Evolutionary conservation across 768 basidiomycete species (phyloP).

Genomic region (Rhizopogon salebrosus): DNA sequence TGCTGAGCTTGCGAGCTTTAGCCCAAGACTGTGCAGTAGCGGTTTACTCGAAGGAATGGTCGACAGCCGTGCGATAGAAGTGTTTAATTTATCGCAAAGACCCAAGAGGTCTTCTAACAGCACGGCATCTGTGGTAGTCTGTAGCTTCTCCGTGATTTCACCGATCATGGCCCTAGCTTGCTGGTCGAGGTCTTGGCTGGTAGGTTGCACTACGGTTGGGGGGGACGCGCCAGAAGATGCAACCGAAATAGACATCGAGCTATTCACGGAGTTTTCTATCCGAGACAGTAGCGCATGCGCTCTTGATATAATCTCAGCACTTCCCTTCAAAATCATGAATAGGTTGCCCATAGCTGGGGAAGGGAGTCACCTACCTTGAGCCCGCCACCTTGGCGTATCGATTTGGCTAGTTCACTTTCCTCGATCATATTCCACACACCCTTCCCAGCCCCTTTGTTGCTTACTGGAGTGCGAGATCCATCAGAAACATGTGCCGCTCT

Average conservation of each 20-base stretch:
- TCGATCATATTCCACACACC: constrained; percentile 85
- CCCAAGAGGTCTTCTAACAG: constrained; percentile 63
- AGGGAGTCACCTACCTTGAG: constrained; percentile 49
- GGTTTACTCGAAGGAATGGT: constrained; percentile 33
- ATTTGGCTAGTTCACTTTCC: constrained; percentile 75
- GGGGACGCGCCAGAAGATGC: constrained; percentile 1
- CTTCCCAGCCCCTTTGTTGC: constrained; percentile 54
- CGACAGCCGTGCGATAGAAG: constrained; percentile 46
- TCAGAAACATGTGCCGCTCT: constrained; percentile 17
- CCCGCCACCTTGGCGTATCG: constrained; percentile 46
- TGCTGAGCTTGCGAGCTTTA: constrained; percentile 27
- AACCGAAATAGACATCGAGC: background rate
- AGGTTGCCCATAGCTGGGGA: background rate
- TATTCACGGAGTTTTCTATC: constrained; percentile 28
- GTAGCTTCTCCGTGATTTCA: constrained; percentile 48
- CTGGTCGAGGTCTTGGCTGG: constrained; percentile 35
- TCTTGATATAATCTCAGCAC: constrained; percentile 15
- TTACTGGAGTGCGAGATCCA: constrained; percentile 20
- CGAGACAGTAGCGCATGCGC: constrained; percentile 38
- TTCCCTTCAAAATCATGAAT: background rate
- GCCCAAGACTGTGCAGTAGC: constrained; percentile 40
- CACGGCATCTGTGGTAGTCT: constrained; percentile 48
- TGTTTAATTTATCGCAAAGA: constrained; percentile 68
- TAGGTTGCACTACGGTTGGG: constrained; percentile 4
- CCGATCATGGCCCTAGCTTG: constrained; percentile 49